Percentiles rank a stretch among this genome's conserved stretches.
Evolutionary conservation across 2,329 filamentous ascomycete genomes (phyloP).

Genomic region (Chrysoporthe deuterocubensis): DNA sequence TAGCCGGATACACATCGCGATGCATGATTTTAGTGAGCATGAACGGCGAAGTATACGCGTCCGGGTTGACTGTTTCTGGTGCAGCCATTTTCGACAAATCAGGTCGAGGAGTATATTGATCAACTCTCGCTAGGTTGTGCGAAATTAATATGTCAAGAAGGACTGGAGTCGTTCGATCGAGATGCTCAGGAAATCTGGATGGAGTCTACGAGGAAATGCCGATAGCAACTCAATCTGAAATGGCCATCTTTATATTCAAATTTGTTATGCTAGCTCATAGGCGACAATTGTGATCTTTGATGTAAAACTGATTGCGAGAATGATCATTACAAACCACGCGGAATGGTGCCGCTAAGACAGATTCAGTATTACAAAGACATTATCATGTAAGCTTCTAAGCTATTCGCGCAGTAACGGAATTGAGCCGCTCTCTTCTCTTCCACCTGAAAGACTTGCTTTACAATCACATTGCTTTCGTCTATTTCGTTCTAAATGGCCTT

Average conservation of each 20-base stretch:
- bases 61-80: conserved; percentile 20
- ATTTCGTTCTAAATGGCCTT: no score
- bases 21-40: conserved; percentile 32
- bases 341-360: not conserved
- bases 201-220: not conserved
- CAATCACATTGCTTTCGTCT: no score
- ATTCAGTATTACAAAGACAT: not conserved
- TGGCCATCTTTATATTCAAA: no score
- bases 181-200: not conserved
- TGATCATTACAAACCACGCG: conserved; percentile 10
- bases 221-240: no score
- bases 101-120: no score
- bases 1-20: conserved; percentile 34
- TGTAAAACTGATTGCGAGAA: not conserved
- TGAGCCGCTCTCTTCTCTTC: not conserved
- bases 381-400: not conserved
- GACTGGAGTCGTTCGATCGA: no score
- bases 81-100: not conserved
- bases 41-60: conserved; percentile 32
- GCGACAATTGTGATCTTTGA: not conserved
- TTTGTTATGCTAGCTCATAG: no score
- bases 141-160: no score
- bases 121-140: no score
- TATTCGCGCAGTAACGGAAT: not conserved
- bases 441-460: not conserved